A percentile compares a stretch with the other conserved stretches of the same genome.
phyloP scores from a whole-genome alignment of 1,284 basidiomycete genomes.

The Coniophora puteana region DNA sequence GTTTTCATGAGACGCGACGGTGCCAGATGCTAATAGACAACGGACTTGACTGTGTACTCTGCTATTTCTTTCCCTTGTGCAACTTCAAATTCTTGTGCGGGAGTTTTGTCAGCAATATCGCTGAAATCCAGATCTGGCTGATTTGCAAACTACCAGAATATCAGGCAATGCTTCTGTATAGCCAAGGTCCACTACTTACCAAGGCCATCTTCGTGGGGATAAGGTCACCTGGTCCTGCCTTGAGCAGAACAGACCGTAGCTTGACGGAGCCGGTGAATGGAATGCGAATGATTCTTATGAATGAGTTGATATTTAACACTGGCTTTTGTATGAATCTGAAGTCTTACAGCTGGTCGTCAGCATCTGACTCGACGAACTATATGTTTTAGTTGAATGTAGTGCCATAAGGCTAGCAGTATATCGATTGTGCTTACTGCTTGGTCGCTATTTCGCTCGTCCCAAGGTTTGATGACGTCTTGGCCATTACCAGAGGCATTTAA shows the following conservation, averaged over 20 bases:
- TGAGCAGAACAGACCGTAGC: slow-evolving; percentile 68
- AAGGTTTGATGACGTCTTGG: slow-evolving; percentile 67
- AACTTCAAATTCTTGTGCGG: slow-evolving; percentile 67
- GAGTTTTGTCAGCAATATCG: slow-evolving; percentile 54
- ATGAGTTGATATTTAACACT: slow-evolving; percentile 5
- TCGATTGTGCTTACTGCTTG: slow-evolving; percentile 39
- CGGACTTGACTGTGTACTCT: slow-evolving; percentile 69
- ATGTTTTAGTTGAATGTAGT: not conserved
- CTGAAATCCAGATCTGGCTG: slow-evolving; percentile 71
- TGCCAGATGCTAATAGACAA: slow-evolving; percentile 7
- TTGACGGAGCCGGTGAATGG: slow-evolving; percentile 81
- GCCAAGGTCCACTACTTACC: slow-evolving; percentile 38
- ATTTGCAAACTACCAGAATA: slow-evolving; percentile 66
- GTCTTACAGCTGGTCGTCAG: slow-evolving; percentile 76
- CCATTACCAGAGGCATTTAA: slow-evolving; percentile 56
- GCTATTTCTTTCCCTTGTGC: slow-evolving; percentile 68
- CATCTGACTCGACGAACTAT: slow-evolving; percentile 77
- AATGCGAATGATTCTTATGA: slow-evolving; percentile 64
- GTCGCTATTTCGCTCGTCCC: slow-evolving; percentile 68
- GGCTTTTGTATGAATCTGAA: slow-evolving; percentile 5
- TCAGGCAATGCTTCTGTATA: not conserved
- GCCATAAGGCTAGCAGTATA: not conserved
- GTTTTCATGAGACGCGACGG: slow-evolving; percentile 3
- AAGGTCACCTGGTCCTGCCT: slow-evolving; percentile 68
- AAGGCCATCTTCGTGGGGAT: slow-evolving; percentile 65